Evolutionary conservation across 768 basidiomycete genomes (phyloP).

Genomic region (Lactarius evosmus): DNA sequence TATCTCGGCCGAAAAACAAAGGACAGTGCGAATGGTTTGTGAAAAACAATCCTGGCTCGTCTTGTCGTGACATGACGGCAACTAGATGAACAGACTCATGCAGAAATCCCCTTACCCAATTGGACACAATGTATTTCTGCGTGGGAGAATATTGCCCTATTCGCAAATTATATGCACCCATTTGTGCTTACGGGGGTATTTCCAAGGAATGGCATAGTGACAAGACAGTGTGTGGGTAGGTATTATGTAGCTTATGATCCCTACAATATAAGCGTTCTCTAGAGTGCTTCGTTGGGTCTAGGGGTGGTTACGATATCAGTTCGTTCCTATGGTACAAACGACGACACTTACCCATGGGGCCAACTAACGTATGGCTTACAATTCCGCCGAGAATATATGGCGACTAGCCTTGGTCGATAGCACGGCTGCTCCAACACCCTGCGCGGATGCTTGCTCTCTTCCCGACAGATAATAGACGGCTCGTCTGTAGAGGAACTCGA

Average conservation of each 20-base stretch:
- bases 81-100: too few relatives aligned
- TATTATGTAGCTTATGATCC: neutral
- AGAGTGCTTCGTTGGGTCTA: neutral
- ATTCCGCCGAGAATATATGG: conserved; percentile 7
- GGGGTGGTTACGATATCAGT: neutral
- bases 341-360: neutral
- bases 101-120: too few relatives aligned
- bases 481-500: conserved; percentile 50
- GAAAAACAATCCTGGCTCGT: too few relatives aligned
- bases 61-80: too few relatives aligned
- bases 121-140: too few relatives aligned
- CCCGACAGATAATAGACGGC: conserved; percentile 65
- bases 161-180: too few relatives aligned
- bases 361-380: conserved; percentile 2
- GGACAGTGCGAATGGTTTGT: too few relatives aligned
- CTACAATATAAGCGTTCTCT: neutral
- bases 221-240: neutral
- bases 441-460: conserved; percentile 34
- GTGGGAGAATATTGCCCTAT: too few relatives aligned
- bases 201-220: too few relatives aligned
- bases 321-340: neutral
- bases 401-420: conserved; percentile 4
- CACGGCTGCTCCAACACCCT: conserved; percentile 5
- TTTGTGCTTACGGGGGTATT: neutral
- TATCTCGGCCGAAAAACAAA: too few relatives aligned